Conservation (phyloP, 2,329 filamentous ascomycete genomes). For the Talaromyces sp. region DNA sequence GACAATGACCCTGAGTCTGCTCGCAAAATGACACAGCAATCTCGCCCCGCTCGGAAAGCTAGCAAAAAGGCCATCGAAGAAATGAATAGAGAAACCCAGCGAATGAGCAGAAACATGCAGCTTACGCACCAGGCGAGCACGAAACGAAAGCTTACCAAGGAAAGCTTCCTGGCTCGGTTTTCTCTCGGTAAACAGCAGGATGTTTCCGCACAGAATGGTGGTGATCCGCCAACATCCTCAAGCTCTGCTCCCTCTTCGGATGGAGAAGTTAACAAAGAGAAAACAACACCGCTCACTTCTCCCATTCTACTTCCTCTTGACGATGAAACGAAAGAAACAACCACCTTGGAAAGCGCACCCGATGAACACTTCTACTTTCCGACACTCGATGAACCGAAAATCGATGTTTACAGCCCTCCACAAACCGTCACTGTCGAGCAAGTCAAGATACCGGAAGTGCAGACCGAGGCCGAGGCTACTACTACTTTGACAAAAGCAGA, state of each 20-base stretch:
- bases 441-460: background rate
- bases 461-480: slow-evolving; percentile 19
- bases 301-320: slow-evolving; percentile 28
- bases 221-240: slow-evolving; percentile 32
- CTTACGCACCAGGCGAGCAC: slow-evolving; percentile 83
- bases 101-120: slow-evolving; percentile 83
- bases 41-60: slow-evolving; percentile 68
- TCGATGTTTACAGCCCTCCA: background rate
- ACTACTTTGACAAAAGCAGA: slow-evolving; percentile 17
- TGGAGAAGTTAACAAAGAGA: slow-evolving; percentile 36
- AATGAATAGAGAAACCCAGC: slow-evolving; percentile 90
- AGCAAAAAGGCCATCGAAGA: slow-evolving; percentile 93
- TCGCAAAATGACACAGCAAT: slow-evolving; percentile 61
- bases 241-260: slow-evolving; percentile 49
- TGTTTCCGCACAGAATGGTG: slow-evolving; percentile 33
- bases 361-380: background rate
- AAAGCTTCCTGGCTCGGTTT: slow-evolving; percentile 76
- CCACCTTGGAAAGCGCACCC: background rate
- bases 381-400: background rate
- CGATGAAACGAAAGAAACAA: slow-evolving; percentile 4
- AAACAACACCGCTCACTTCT: slow-evolving; percentile 68
- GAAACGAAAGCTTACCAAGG: slow-evolving; percentile 83
- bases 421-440: background rate
- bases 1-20: slow-evolving; percentile 59
- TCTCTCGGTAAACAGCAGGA: slow-evolving; percentile 50